phyloP scores from a whole-genome alignment of 108 stramenopile genomes.

The Pseudonitzschia pungens region DNA sequence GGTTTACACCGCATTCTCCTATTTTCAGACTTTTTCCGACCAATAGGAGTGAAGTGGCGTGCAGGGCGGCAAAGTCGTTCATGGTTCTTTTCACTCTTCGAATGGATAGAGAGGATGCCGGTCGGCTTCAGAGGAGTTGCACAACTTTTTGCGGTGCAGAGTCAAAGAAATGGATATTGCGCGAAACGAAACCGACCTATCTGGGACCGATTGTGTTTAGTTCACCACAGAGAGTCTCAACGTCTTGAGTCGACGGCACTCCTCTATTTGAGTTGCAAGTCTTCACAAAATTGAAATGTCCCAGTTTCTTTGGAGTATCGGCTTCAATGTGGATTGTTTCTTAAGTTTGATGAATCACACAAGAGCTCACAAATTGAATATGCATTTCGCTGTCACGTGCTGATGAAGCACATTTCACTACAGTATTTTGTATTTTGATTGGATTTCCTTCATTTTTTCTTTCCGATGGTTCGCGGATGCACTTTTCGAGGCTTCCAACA shows the following conservation, averaged over 20 bases:
- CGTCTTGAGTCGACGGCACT: neutral
- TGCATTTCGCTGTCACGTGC: too few species aligned
- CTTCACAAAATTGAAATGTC: too few species aligned
- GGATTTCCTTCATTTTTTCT: neutral
- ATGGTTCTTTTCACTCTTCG: neutral
- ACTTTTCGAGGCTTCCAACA: neutral
- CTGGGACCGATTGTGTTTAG: neutral
- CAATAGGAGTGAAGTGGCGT: slow-evolving; percentile 17
- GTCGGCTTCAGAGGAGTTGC: too few species aligned
- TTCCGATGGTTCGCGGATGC: neutral
- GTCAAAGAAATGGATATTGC: too few species aligned
- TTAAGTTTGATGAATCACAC: too few species aligned
- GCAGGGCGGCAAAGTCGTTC: slow-evolving; percentile 1
- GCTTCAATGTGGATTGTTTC: too few species aligned
- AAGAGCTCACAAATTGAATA: too few species aligned
- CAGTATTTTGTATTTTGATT: too few species aligned
- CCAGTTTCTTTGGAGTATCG: too few species aligned
- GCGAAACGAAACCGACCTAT: neutral
- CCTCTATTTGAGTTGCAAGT: too few species aligned
- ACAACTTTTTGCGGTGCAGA: too few species aligned
- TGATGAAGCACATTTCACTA: too few species aligned
- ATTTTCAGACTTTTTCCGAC: neutral
- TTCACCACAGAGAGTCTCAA: neutral
- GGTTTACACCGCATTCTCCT: neutral
- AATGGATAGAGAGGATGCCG: neutral